Conservation (phyloP, 257 asterid species). For the Oldenlandia corymbosa region DNA sequence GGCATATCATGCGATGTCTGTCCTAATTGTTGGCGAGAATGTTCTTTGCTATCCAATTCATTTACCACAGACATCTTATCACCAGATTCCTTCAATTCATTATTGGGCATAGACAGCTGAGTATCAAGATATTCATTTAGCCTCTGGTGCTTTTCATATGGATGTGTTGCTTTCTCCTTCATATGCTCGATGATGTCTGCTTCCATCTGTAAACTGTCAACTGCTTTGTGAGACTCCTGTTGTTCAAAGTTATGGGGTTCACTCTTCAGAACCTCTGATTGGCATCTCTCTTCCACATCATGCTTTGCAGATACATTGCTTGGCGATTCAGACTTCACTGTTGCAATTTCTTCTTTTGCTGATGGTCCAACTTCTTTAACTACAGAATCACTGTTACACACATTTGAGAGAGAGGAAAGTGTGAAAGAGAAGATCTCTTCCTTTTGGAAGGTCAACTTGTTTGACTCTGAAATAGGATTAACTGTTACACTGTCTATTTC, state of each 20-base stretch:
- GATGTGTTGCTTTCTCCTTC: slow-evolving; percentile 29
- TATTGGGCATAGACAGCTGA: slow-evolving; percentile 31
- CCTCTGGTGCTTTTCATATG: slow-evolving; percentile 26
- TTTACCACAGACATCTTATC: slow-evolving; percentile 31
- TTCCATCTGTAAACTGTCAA: slow-evolving; percentile 33
- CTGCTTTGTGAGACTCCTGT: slow-evolving; percentile 37
- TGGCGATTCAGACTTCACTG: slow-evolving; percentile 26
- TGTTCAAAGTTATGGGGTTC: slow-evolving; percentile 39
- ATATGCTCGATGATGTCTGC: slow-evolving; percentile 29
- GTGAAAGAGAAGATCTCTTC: slow-evolving; percentile 20
- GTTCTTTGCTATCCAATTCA: slow-evolving; percentile 28
- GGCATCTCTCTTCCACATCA: slow-evolving; percentile 33
- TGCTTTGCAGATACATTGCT: slow-evolving; percentile 23
- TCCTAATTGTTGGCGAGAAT: slow-evolving; percentile 23
- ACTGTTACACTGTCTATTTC: slow-evolving; percentile 44
- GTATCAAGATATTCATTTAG: slow-evolving; percentile 37
- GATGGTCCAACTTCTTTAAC: slow-evolving; percentile 25
- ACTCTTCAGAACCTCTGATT: slow-evolving; percentile 29
- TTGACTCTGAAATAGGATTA: slow-evolving; percentile 34
- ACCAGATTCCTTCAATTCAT: slow-evolving; percentile 34
- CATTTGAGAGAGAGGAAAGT: slow-evolving; percentile 21
- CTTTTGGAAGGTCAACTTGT: slow-evolving; percentile 16
- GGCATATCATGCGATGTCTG: slow-evolving; percentile 34
- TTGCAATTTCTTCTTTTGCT: slow-evolving; percentile 24
- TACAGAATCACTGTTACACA: slow-evolving; percentile 20